Percentiles rank a stretch among this genome's conserved stretches.
Conservation (phyloP, 495 filamentous ascomycete species). For the Ascodesmis nigricans region DNA sequence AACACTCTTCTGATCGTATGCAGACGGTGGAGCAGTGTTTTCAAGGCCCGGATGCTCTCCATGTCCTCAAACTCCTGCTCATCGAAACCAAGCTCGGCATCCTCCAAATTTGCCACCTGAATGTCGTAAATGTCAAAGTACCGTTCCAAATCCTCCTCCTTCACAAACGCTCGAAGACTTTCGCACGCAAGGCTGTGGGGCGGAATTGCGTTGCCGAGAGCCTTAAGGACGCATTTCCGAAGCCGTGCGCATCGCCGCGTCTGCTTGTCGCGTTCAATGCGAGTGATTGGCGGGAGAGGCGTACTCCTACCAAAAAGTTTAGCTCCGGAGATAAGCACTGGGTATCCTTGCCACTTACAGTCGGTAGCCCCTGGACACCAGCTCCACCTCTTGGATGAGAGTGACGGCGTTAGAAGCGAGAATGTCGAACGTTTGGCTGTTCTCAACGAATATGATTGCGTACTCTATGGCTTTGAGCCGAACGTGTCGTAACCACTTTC, state of each 20-base stretch:
- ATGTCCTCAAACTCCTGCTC: constrained; percentile 44
- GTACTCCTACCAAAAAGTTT: constrained; percentile 40
- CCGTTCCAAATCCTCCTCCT: constrained; percentile 61
- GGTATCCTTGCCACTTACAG: constrained; percentile 34
- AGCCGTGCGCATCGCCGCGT: constrained; percentile 56
- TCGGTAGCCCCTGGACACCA: constrained; percentile 82
- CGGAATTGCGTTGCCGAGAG: constrained; percentile 44
- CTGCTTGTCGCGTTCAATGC: constrained; percentile 58
- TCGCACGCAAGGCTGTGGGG: constrained; percentile 44
- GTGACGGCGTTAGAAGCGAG: constrained; percentile 58
- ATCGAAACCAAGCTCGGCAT: constrained; percentile 37
- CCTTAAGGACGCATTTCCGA: constrained; percentile 47
- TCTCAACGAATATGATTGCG: constrained; percentile 48
- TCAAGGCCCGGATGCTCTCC: constrained; percentile 59
- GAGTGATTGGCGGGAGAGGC: constrained; percentile 62
- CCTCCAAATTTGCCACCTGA: constrained; percentile 49
- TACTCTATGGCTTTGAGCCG: constrained; percentile 53
- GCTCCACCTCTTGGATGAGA: constrained; percentile 86
- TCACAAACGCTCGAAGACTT: constrained; percentile 45
- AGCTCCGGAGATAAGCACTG: constrained; percentile 15
- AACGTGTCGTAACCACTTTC: constrained; percentile 69
- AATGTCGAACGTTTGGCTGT: constrained; percentile 64
- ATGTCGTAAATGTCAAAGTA: constrained; percentile 88
- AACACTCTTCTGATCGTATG: constrained; percentile 63
- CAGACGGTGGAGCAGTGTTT: constrained; percentile 54